Evolutionary conservation across 1,284 basidiomycete species (phyloP).

Genomic region (Ganoderma meredithae): DNA sequence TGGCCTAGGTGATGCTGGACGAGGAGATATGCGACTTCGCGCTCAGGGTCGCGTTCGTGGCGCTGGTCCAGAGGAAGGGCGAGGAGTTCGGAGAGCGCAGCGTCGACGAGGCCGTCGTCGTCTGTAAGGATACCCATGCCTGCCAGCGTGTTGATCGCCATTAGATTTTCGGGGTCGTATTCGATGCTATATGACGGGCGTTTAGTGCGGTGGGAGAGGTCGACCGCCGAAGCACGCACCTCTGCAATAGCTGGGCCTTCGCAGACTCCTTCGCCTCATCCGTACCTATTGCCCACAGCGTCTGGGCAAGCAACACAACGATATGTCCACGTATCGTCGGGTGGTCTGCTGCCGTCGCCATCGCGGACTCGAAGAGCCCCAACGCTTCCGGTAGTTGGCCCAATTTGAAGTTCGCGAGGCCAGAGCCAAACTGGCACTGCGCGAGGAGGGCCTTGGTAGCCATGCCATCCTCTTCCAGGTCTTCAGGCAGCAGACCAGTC

Average conservation of each 20-base stretch:
- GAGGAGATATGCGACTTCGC: slow-evolving; percentile 73
- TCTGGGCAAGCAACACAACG: slow-evolving; percentile 80
- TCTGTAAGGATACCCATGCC: slow-evolving; percentile 86
- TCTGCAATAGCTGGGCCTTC: slow-evolving; percentile 84
- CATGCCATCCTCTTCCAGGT: slow-evolving; percentile 28
- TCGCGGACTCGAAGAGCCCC: slow-evolving; percentile 69
- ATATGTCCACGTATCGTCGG: slow-evolving; percentile 67
- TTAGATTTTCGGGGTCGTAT: slow-evolving; percentile 74
- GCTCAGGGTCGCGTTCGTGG: slow-evolving; percentile 66
- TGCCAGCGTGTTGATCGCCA: slow-evolving; percentile 83
- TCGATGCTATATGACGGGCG: slow-evolving; percentile 58
- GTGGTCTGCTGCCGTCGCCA: slow-evolving; percentile 62
- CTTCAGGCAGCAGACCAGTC: slow-evolving; percentile 70
- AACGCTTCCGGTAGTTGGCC: slow-evolving; percentile 72
- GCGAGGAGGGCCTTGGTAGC: slow-evolving; percentile 53
- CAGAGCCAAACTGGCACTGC: slow-evolving; percentile 77
- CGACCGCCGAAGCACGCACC: slow-evolving; percentile 51
- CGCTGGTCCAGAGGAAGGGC: slow-evolving; percentile 70
- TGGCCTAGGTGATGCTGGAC: slow-evolving; percentile 71
- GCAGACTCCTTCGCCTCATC: slow-evolving; percentile 81
- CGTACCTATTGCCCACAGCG: slow-evolving; percentile 82
- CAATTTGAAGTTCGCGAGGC: slow-evolving; percentile 74
- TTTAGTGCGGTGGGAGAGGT: not conserved
- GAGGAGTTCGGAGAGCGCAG: slow-evolving; percentile 85
- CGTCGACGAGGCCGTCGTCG: slow-evolving; percentile 86